Percentiles rank a stretch among this genome's conserved stretches.
phyloP scores from a whole-genome alignment of 768 basidiomycete genomes.

The Cystofilobasidium capitatum region DNA sequence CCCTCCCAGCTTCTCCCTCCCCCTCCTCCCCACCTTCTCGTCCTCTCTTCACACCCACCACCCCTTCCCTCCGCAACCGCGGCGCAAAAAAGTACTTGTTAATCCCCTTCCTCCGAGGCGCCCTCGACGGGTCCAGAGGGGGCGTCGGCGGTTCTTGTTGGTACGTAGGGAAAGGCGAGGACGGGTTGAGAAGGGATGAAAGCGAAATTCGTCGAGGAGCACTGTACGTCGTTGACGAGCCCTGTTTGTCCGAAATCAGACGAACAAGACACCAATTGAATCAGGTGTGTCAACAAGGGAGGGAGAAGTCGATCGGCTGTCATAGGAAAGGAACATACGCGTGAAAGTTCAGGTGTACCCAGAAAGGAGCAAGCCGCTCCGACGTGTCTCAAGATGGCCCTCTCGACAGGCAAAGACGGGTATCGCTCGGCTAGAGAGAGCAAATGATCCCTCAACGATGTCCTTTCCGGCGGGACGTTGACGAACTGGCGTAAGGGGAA shows the following conservation, averaged over 20 bases:
- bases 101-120: background rate
- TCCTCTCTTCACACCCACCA: background rate
- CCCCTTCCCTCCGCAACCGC: background rate
- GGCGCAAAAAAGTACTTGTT: background rate
- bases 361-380: background rate
- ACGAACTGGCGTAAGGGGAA: background rate
- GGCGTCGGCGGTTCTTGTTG: background rate
- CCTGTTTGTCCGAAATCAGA: no score
- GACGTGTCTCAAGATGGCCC: background rate
- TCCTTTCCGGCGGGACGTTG: background rate
- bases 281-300: no score
- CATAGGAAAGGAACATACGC: background rate
- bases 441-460: background rate
- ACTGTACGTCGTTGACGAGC: background rate
- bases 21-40: background rate
- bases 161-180: background rate
- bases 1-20: background rate
- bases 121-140: background rate
- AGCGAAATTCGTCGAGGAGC: background rate
- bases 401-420: background rate
- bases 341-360: background rate
- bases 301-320: no score
- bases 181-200: background rate
- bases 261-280: no score
- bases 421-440: background rate